Percentiles rank a stretch among this genome's conserved stretches.
These are phyloP conservation scores for Cutaneotrichosporon sp. DNA, from an alignment of 1,284 basidiomycete species.

Conservation along the genomic window DNA sequence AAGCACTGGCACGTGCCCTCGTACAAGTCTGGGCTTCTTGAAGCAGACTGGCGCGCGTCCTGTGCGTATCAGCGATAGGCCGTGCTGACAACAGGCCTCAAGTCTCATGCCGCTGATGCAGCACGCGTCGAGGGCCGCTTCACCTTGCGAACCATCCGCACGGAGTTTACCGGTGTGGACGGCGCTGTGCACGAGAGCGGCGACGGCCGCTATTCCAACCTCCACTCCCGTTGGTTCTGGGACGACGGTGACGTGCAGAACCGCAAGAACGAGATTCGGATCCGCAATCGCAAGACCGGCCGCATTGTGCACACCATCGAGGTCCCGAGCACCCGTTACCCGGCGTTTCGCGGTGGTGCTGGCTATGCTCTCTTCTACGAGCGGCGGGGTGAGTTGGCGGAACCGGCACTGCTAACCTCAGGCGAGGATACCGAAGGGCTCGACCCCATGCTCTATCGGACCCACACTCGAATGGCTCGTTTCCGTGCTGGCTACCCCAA, in stretches of 20 bases:
- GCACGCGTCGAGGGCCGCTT: neutral
- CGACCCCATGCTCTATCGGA: neutral
- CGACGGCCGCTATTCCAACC: neutral
- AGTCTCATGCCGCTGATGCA: neutral
- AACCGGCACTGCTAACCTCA: neutral
- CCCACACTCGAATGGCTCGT: neutral
- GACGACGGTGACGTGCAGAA: neutral
- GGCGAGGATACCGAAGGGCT: neutral
- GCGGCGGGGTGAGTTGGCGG: neutral
- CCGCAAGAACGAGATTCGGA: neutral
- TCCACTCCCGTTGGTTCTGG: neutral
- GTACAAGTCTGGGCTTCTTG: neutral
- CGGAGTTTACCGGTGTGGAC: neutral
- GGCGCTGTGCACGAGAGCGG: too few species aligned
- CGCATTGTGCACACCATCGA: neutral
- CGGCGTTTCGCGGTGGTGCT: too few species aligned
- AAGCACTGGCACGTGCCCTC: neutral
- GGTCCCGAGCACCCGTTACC: too few species aligned
- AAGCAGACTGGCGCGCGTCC: neutral
- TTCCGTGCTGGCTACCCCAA: neutral
- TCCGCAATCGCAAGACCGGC: neutral
- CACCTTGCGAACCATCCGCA: neutral
- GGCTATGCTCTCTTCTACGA: neutral
- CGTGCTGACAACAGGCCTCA: neutral
- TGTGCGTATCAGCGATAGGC: neutral